Evolutionary conservation across 169 alveolate genomes (phyloP).

Genomic region (Perkinsus chesapeaki): DNA sequence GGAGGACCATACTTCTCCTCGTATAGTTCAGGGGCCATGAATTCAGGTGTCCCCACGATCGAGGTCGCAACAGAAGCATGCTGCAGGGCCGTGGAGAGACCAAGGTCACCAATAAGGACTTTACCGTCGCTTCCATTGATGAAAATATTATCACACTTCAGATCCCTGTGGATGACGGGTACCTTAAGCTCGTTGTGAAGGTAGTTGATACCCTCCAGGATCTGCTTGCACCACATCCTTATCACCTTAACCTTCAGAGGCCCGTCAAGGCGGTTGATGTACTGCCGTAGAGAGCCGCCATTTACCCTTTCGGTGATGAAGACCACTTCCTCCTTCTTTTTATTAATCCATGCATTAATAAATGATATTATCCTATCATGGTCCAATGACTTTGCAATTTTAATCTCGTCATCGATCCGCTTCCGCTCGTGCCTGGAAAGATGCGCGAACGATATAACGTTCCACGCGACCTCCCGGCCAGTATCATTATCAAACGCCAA

Average conservation of each 20-base stretch:
- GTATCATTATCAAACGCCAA: slow-evolving; percentile 74
- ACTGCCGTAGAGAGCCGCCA: slow-evolving; percentile 75
- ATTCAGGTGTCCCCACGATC: slow-evolving; percentile 78
- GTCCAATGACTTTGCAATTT: slow-evolving; percentile 55
- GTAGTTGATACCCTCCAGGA: slow-evolving; percentile 69
- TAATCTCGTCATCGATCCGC: slow-evolving; percentile 62
- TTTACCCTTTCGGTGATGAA: slow-evolving; percentile 80
- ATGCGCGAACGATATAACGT: slow-evolving; percentile 52
- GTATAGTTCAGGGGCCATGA: slow-evolving; percentile 86
- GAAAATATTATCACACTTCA: slow-evolving; percentile 82
- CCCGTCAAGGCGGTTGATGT: slow-evolving; percentile 51
- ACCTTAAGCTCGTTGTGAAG: slow-evolving; percentile 65
- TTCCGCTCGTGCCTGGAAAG: slow-evolving; percentile 42
- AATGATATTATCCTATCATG: slow-evolving; percentile 70
- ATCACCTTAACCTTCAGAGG: slow-evolving; percentile 67
- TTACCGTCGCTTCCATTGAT: slow-evolving; percentile 72
- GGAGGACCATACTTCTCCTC: slow-evolving; percentile 76
- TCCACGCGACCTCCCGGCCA: slow-evolving; percentile 84
- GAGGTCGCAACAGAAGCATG: slow-evolving; percentile 31
- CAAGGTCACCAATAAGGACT: slow-evolving; percentile 72
- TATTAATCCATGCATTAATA: slow-evolving; percentile 72
- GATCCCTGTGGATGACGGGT: slow-evolving; percentile 80
- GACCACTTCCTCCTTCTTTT: slow-evolving; percentile 60
- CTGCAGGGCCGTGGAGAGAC: slow-evolving; percentile 30
- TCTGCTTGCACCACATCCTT: slow-evolving; percentile 71